Base-by-base conservation (phyloP, 2,329 filamentous ascomycete genomes). In the Colletotrichum agaves region DNA sequence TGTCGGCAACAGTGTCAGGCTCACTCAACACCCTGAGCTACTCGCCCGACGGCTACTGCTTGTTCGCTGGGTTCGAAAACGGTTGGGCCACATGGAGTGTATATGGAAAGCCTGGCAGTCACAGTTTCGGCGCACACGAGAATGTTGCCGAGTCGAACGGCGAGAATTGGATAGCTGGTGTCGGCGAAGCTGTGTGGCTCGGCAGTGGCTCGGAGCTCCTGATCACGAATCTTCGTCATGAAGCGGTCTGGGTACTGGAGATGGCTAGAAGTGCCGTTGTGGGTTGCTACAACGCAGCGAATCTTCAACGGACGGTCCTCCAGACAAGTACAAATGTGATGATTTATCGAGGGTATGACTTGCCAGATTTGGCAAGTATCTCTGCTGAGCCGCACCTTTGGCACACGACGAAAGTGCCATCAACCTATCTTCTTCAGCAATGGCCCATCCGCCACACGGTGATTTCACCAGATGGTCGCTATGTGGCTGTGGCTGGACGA, bases 41-140 rank as follows among this genome's bases (percentile, higher is more conserved):
- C 81, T 98, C 96, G 1, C 94, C 95, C 0, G 96, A 99, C 77
- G 96, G 96, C 17, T 98, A 98, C 78, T 97, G 94, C 77, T 85
- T 99, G 8, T 98, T 99, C 78, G 94, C 92, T 47, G 96, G 95
- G 1, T 98, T 95, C 75, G 91, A 96, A 74, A 90, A 91, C 66
- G 97, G 96, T 0, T 99, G 96, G 96, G 91, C 93, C 4, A 95
- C 90, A 52, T 99, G 95, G 95, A 98, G 95, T 77, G 96, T 98
- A 41, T 99, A 97, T 78, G 96, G 96, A 37, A 98, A 97, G 78
- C 87, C 91, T 2, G 91, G 94, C 13, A 94, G 91, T 62, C 93
- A 89, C 72, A 97, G 93, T 75, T 98, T 98, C 76, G 85, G 86
- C 6, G 85, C 88, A 12, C 92, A 97, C 73, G 82, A 84, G 27